These are phyloP conservation scores for Phyllostachys edulis DNA, from an alignment of 176 grass and related monocot species.

Conservation along the genomic window DNA sequence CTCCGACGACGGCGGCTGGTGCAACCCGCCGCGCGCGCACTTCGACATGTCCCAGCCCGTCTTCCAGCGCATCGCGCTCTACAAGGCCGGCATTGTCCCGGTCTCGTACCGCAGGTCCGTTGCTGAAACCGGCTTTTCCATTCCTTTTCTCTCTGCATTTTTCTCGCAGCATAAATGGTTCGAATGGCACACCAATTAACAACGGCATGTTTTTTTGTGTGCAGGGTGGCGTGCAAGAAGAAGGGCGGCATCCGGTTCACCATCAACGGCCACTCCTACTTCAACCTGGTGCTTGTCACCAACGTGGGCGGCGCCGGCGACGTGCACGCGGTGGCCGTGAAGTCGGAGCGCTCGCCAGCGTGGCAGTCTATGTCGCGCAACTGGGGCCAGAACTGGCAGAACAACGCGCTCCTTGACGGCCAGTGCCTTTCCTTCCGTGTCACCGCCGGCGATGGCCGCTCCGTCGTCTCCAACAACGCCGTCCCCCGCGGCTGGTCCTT, in stretches of 20 bases:
- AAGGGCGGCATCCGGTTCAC: slow-evolving; percentile 89
- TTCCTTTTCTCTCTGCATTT: too few species aligned
- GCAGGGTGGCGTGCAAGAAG: slow-evolving; percentile 69
- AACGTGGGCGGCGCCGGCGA: slow-evolving; percentile 83
- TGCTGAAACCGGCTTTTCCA: neutral
- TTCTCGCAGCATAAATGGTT: too few species aligned
- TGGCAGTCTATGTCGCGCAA: slow-evolving; percentile 77
- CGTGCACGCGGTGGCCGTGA: slow-evolving; percentile 64
- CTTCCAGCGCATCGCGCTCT: slow-evolving; percentile 84
- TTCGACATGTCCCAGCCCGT: slow-evolving; percentile 90
- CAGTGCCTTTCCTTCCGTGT: slow-evolving; percentile 62
- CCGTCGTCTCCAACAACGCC: slow-evolving; percentile 46
- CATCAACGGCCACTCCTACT: slow-evolving; percentile 89
- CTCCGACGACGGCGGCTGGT: slow-evolving; percentile 84
- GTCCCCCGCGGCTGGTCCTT: slow-evolving; percentile 70
- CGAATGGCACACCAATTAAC: neutral
- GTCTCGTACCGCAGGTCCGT: slow-evolving; percentile 67
- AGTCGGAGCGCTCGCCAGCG: slow-evolving; percentile 20
- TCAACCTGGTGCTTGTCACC: slow-evolving; percentile 84
- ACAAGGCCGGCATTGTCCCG: slow-evolving; percentile 81
- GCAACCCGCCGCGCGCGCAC: slow-evolving; percentile 76
- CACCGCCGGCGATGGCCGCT: slow-evolving; percentile 55
- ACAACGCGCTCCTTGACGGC: slow-evolving; percentile 48
- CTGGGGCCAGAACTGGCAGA: slow-evolving; percentile 99
- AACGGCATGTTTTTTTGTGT: accelerated